phyloP scores from a whole-genome alignment of 2,329 filamentous ascomycete genomes.

The Hypoxylon sp. region DNA sequence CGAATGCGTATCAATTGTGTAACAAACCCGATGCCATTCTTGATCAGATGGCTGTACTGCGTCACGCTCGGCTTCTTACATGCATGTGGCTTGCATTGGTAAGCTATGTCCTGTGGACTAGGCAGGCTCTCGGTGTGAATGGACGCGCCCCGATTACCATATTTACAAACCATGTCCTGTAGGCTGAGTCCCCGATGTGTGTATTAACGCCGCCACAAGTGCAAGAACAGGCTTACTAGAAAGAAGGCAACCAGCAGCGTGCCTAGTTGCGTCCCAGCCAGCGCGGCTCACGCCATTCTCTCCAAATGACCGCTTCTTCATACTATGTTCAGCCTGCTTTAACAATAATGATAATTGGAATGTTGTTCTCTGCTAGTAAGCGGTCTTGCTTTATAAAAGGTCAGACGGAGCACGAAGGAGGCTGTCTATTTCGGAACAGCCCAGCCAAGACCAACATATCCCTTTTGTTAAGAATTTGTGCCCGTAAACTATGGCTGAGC shows the following conservation, averaged over 20 bases:
- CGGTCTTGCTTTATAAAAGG: background rate
- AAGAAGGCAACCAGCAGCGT: background rate
- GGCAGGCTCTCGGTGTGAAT: background rate
- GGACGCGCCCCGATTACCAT: background rate
- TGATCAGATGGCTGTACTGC: background rate
- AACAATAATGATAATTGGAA: background rate
- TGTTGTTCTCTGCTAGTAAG: background rate
- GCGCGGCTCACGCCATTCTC: background rate
- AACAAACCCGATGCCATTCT: background rate
- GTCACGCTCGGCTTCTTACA: background rate
- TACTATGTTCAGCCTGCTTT: background rate
- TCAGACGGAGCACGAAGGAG: background rate
- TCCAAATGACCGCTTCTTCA: background rate
- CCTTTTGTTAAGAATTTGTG: too few species aligned
- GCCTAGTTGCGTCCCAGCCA: background rate
- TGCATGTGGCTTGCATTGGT: slow-evolving; percentile 1
- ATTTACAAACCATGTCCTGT: too few species aligned
- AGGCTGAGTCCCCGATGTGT: too few species aligned
- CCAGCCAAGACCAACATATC: background rate
- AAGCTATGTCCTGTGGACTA: background rate
- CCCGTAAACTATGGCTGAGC: background rate
- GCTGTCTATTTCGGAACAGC: background rate
- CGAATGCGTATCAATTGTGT: background rate
- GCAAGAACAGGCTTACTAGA: background rate
- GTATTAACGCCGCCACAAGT: background rate